A percentile compares a stretch with the other conserved stretches of the same genome.
Evolutionary conservation across 768 basidiomycete species (phyloP).

Genomic region (Phaeotremella skinneri): DNA sequence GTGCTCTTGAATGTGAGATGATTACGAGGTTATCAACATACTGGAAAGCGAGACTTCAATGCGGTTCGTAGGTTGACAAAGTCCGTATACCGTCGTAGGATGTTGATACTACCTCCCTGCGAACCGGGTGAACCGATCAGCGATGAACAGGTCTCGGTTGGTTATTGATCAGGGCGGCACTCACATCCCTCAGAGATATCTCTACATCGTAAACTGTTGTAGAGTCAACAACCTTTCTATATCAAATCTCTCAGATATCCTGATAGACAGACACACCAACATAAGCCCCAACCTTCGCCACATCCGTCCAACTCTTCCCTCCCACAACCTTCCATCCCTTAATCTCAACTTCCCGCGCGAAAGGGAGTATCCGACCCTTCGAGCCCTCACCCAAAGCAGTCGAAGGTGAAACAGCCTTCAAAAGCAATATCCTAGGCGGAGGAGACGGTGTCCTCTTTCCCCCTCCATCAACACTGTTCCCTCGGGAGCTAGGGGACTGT

Average conservation of each 20-base stretch:
- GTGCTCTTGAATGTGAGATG: neutral
- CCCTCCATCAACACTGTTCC: neutral
- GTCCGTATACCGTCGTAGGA: constrained; percentile 45
- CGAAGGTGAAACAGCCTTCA: constrained; percentile 1
- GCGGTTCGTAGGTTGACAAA: constrained; percentile 35
- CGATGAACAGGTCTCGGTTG: neutral
- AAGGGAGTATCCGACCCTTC: constrained; percentile 11
- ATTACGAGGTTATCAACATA: constrained; percentile 8
- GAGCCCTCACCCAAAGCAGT: neutral
- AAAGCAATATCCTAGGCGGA: neutral
- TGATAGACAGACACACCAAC: constrained; percentile 40
- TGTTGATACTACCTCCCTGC: constrained; percentile 33
- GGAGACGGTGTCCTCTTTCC: neutral
- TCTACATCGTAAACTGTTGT: constrained; percentile 46
- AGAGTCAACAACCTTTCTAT: neutral
- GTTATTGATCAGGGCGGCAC: neutral
- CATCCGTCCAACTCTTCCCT: constrained; percentile 39
- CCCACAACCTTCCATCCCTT: constrained; percentile 47
- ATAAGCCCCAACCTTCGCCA: constrained; percentile 43
- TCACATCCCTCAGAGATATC: constrained; percentile 32
- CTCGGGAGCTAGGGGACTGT: too few species aligned
- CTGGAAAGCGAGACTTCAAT: constrained; percentile 34
- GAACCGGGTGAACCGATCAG: neutral
- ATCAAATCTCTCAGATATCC: neutral
- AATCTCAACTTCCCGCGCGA: constrained; percentile 42